Base-by-base conservation (phyloP, 768 basidiomycete species). In the Clitopilus passeckerianus region DNA sequence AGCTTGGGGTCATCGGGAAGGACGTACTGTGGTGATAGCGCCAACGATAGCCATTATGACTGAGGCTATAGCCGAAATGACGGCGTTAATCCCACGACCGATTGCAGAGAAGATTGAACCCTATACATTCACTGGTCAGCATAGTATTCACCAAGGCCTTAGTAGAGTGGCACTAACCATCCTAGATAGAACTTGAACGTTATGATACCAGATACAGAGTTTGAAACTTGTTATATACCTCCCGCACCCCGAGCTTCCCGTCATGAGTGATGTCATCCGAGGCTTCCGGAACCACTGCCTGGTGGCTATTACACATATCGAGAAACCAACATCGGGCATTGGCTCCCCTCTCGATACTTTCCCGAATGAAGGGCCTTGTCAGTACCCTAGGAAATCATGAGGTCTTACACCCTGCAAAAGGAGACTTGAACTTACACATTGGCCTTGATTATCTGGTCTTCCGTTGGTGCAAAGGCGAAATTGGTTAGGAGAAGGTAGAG, bases 401-500 rank as follows among this genome's bases (percentile, higher is more conserved):
- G 46, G 30, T 59, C 55, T 35, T 41, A 10, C 15, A 24, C 37
- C 57, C 58, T 41, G 3, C 20, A 43, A 2, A 54, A 35, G 33
- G 9, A 22, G 33, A 55, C 16, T 50, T 18, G 10, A 7, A 72
- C 86, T 66, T 74, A 89, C 87, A 85, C 83, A 66, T 89, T 89
- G 22, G 80, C 78, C 64, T 81, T 83, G 59, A 75, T 69, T 14
- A 89, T 81, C 60, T 77, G 77, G 14, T 80, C 77, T n/a, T 73
- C 75, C 1, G 85, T 82, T 59, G 77, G 68, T n/a, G 68, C 61
- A 65, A 88, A 93, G 6, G 71, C 75, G 64, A 91, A 93, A 65
- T 82, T 80, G 12, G 85, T 85, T 44, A 93, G 63, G 20, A 93
- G 77, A 54, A 86, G 79, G 65, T 84, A 91, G 8, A 91, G 66